Percentiles rank a stretch among this genome's conserved stretches.
Conservation (phyloP, 2,329 filamentous ascomycete genomes). For the Talaromyces sp. region DNA sequence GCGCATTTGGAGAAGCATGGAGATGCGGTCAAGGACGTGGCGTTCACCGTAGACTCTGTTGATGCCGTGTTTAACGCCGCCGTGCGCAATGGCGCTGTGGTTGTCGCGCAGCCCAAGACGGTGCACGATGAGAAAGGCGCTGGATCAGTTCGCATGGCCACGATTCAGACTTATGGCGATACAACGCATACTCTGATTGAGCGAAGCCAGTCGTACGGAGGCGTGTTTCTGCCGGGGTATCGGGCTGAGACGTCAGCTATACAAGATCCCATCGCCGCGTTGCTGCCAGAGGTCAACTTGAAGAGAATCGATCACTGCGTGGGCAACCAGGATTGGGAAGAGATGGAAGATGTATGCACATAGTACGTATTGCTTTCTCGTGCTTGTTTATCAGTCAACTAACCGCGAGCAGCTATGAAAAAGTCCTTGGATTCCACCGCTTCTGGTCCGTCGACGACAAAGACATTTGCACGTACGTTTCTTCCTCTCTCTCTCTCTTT, state of each 20-base stretch:
- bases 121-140: conserved; percentile 47
- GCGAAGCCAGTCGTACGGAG: conserved; percentile 57
- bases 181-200: conserved; percentile 90
- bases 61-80: conserved; percentile 72
- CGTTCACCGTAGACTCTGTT: conserved; percentile 89
- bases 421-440: conserved; percentile 83
- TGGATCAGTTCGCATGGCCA: conserved; percentile 66
- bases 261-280: conserved; percentile 39
- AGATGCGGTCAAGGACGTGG: conserved; percentile 90
- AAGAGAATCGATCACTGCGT: conserved; percentile 91
- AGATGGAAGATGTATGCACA: conserved; percentile 64
- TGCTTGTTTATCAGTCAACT: neutral
- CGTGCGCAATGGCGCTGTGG: conserved; percentile 45
- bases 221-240: conserved; percentile 80
- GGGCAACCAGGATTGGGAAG: conserved; percentile 92
- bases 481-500: neutral
- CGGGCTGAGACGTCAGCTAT: conserved; percentile 44
- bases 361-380: conserved; percentile 41
- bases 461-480: conserved; percentile 65
- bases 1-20: conserved; percentile 79
- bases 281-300: conserved; percentile 60
- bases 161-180: conserved; percentile 88
- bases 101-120: conserved; percentile 46
- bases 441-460: conserved; percentile 97
- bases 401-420: conserved; percentile 61